Evolutionary conservation across 139 green algal species (phyloP).

Genomic region (Chlamydomonas sp.): DNA sequence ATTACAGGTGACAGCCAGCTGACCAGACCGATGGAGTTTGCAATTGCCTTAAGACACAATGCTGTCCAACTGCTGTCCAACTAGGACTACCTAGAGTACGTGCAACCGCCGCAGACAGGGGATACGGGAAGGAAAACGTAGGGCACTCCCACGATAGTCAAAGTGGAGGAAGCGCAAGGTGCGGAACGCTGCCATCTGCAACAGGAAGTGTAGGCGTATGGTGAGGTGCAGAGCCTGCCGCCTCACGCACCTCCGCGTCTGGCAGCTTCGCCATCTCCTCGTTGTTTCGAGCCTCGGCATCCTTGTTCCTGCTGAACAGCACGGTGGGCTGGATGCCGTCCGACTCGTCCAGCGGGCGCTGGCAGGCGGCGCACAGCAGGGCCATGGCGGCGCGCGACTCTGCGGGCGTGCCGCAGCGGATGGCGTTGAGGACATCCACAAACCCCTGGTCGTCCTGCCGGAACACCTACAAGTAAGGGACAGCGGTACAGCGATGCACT

Average conservation of each 20-base stretch:
- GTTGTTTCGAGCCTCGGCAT: neutral
- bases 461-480: constrained; percentile 48
- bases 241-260: neutral
- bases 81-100: too few relatives aligned
- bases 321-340: neutral
- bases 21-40: too few relatives aligned
- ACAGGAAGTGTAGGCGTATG: too few relatives aligned
- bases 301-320: constrained; percentile 39
- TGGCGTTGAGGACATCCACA: constrained; percentile 54
- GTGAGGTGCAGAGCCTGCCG: neutral
- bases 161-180: too few relatives aligned
- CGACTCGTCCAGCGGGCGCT: neutral
- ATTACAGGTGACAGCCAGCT: too few relatives aligned
- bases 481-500: neutral
- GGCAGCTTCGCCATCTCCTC: neutral
- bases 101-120: too few relatives aligned
- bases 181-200: too few relatives aligned
- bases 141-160: too few relatives aligned
- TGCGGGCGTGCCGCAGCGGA: constrained; percentile 30
- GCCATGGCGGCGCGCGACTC: neutral
- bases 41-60: too few relatives aligned
- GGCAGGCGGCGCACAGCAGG: neutral
- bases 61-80: too few relatives aligned
- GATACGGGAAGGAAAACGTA: too few relatives aligned
- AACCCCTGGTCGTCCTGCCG: constrained; percentile 56